A percentile compares a stretch with the other conserved stretches of the same genome.
These are phyloP conservation scores for Pyricularia pennisetigena DNA, from an alignment of 2,329 filamentous ascomycete genomes.

Conservation along the genomic window DNA sequence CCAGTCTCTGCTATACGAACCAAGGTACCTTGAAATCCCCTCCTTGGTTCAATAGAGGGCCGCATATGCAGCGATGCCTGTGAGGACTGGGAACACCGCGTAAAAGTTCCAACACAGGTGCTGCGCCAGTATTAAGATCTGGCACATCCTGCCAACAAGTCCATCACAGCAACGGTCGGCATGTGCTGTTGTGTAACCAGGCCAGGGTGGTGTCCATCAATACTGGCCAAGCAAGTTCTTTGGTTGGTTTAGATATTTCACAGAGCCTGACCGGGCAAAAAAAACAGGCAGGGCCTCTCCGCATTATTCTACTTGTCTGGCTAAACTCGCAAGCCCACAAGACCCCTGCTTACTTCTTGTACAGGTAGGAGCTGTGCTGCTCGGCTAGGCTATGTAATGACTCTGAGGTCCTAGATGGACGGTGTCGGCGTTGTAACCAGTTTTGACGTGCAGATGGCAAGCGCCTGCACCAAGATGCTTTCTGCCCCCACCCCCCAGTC, in stretches of 20 bases:
- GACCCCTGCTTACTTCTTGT: not conserved
- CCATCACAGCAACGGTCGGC: not conserved
- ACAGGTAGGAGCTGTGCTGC: not conserved
- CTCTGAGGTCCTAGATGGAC: not conserved
- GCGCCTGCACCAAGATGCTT: not conserved
- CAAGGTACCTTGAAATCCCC: not conserved
- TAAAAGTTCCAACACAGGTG: not conserved
- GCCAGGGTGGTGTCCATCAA: not conserved
- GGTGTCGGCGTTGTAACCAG: not conserved
- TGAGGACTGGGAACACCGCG: not conserved
- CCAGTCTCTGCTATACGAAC: not conserved
- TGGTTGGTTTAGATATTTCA: not conserved
- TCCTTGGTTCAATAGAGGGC: not conserved
- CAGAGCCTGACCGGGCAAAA: not conserved
- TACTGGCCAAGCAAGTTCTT: not conserved
- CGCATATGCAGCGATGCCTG: not conserved
- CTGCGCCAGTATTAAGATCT: not conserved
- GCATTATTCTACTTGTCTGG: not conserved
- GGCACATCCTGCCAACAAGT: not conserved
- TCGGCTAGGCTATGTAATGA: not conserved
- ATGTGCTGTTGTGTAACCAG: not conserved
- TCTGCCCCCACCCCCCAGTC: not conserved
- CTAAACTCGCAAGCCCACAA: not conserved
- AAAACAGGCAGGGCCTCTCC: not conserved
- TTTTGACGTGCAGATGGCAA: not conserved